phyloP scores from a whole-genome alignment of 2,329 filamentous ascomycete genomes.

The Phaeosphaeria sp. region DNA sequence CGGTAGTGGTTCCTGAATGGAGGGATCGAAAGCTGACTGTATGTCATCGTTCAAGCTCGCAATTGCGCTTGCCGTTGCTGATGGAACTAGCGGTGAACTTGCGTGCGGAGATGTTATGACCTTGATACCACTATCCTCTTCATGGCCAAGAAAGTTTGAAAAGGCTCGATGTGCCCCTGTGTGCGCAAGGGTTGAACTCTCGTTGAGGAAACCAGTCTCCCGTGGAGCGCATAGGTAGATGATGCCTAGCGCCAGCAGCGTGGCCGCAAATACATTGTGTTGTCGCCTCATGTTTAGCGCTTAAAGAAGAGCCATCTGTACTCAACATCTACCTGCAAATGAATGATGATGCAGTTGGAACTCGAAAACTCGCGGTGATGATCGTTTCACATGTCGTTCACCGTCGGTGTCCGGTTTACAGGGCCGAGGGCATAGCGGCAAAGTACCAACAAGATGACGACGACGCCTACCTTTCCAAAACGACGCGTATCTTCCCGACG shows the following conservation, averaged over 20 bases:
- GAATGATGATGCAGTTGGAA: background rate
- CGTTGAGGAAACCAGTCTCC: background rate
- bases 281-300: slow-evolving; percentile 9
- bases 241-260: slow-evolving; percentile 8
- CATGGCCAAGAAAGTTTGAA: background rate
- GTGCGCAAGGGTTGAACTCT: background rate
- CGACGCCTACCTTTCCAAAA: background rate
- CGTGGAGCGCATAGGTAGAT: slow-evolving; percentile 6
- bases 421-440: background rate
- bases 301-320: background rate
- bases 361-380: background rate
- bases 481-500: background rate
- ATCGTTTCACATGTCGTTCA: background rate
- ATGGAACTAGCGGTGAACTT: background rate
- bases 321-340: background rate
- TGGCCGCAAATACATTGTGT: slow-evolving; percentile 9
- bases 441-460: background rate
- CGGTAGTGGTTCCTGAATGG: background rate
- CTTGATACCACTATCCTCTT: background rate
- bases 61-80: background rate
- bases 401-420: background rate
- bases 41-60: background rate
- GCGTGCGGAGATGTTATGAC: background rate
- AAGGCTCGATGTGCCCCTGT: background rate
- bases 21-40: background rate